Evolutionary conservation across 225 moss, liverwort and hornwort species (phyloP).

Genomic region (Polytrichum commune): DNA sequence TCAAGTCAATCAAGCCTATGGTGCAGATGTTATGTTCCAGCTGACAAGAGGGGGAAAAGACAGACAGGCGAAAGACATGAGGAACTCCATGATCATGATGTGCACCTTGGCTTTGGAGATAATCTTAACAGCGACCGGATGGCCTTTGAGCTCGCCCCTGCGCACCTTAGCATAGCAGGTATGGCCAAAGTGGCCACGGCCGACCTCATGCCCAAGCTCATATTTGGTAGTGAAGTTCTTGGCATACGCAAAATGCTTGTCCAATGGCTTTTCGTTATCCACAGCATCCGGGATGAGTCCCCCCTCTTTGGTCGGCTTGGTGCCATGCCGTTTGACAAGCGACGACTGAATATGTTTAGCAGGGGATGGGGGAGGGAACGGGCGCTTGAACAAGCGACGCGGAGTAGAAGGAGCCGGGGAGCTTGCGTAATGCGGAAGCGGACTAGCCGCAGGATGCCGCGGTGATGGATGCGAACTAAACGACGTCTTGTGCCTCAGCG

Average conservation of each 20-base stretch:
- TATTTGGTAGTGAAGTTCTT: slow-evolving; percentile 95
- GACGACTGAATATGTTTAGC: slow-evolving; percentile 95
- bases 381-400: slow-evolving; percentile 67
- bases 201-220: slow-evolving; percentile 96
- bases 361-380: slow-evolving; percentile 92
- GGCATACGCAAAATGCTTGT: slow-evolving; percentile 79
- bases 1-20: not conserved
- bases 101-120: slow-evolving; percentile 94
- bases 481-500: slow-evolving; percentile 65
- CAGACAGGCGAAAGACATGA: not conserved
- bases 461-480: slow-evolving; percentile 63
- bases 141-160: slow-evolving; percentile 91
- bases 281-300: slow-evolving; percentile 50
- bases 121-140: slow-evolving; percentile 93
- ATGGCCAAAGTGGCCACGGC: slow-evolving; percentile 94
- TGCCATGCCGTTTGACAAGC: slow-evolving; percentile 80
- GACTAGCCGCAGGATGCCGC: slow-evolving; percentile 75
- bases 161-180: slow-evolving; percentile 93
- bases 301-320: slow-evolving; percentile 69
- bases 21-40: slow-evolving; percentile 1
- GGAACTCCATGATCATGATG: not conserved
- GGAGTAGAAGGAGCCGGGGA: slow-evolving; percentile 88
- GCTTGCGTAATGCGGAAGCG: slow-evolving; percentile 66
- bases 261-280: slow-evolving; percentile 85
- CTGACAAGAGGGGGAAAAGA: not conserved